These are phyloP conservation scores for Talaromyces trachyspermus DNA, from an alignment of 495 filamentous ascomycete genomes.

Conservation along the genomic window DNA sequence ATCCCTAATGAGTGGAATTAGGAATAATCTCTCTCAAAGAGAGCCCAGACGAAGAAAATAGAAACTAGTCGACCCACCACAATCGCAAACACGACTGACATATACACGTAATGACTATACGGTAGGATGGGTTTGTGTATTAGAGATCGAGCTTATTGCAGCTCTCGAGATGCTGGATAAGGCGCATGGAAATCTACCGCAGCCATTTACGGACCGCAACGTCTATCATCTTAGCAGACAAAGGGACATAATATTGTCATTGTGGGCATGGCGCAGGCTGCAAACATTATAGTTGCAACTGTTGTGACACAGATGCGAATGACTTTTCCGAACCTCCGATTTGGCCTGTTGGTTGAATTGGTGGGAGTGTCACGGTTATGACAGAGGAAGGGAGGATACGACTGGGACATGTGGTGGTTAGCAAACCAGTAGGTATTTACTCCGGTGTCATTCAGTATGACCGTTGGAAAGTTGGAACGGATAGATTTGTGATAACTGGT, in stretches of 20 bases:
- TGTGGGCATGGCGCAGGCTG: conserved; percentile 16
- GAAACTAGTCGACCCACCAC: no score
- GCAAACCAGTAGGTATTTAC: conserved; percentile 16
- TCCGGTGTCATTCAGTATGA: conserved; percentile 23
- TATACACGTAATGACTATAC: conserved; percentile 15
- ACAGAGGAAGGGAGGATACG: conserved; percentile 19
- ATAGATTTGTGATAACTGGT: conserved; percentile 16
- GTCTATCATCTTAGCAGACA: conserved; percentile 26
- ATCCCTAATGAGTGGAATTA: no score
- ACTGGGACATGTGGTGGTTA: conserved; percentile 27
- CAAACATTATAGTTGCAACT: conserved; percentile 17
- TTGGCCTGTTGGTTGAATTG: conserved; percentile 22
- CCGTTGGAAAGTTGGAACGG: conserved; percentile 13
- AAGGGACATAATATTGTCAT: conserved; percentile 28
- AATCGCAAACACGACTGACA: background rate
- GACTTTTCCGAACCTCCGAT: conserved; percentile 16
- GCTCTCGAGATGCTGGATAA: conserved; percentile 25
- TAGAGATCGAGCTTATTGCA: conserved; percentile 23
- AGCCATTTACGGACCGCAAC: conserved; percentile 16
- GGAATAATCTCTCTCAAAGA: background rate
- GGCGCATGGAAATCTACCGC: conserved; percentile 15
- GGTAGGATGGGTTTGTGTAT: conserved; percentile 27
- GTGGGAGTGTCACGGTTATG: conserved; percentile 20
- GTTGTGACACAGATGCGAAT: conserved; percentile 19
- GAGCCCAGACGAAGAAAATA: background rate